These are phyloP conservation scores for Annulohypoxylon truncatum DNA, from an alignment of 2,329 filamentous ascomycete species.

Conservation along the genomic window DNA sequence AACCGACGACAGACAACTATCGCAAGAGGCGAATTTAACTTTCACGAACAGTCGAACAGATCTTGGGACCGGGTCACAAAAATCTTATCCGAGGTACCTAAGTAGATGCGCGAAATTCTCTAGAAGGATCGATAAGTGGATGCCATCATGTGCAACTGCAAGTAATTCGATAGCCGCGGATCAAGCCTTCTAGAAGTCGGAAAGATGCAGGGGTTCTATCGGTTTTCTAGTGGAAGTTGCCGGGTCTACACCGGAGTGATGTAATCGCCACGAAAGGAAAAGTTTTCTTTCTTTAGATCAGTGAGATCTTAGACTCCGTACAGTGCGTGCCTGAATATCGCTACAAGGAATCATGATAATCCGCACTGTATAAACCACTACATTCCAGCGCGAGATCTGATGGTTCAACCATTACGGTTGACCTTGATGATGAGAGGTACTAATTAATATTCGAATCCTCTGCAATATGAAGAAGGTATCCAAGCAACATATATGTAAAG, in stretches of 20 bases:
- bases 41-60: not conserved
- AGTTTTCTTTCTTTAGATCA: slow-evolving; percentile 13
- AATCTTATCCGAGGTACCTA: slow-evolving; percentile 22
- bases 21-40: not conserved
- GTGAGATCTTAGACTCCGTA: slow-evolving; percentile 14
- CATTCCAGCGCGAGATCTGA: too few species aligned
- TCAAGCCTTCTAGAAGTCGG: slow-evolving; percentile 3
- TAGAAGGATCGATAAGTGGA: slow-evolving; percentile 13
- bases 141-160: slow-evolving; percentile 21
- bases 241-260: slow-evolving; percentile 19
- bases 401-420: too few species aligned
- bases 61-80: not conserved
- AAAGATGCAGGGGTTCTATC: not conserved
- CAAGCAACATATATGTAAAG: too few species aligned
- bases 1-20: not conserved
- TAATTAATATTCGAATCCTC: too few species aligned
- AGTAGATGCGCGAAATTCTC: slow-evolving; percentile 14
- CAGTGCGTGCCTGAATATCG: slow-evolving; percentile 3
- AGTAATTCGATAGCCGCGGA: slow-evolving; percentile 10
- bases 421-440: too few species aligned
- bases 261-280: slow-evolving; percentile 31
- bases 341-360: not conserved
- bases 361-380: slow-evolving; percentile 9
- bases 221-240: not conserved
- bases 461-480: too few species aligned